These are phyloP conservation scores for Rhynchosporium agropyri DNA, from an alignment of 2,329 filamentous ascomycete genomes.

Conservation along the genomic window DNA sequence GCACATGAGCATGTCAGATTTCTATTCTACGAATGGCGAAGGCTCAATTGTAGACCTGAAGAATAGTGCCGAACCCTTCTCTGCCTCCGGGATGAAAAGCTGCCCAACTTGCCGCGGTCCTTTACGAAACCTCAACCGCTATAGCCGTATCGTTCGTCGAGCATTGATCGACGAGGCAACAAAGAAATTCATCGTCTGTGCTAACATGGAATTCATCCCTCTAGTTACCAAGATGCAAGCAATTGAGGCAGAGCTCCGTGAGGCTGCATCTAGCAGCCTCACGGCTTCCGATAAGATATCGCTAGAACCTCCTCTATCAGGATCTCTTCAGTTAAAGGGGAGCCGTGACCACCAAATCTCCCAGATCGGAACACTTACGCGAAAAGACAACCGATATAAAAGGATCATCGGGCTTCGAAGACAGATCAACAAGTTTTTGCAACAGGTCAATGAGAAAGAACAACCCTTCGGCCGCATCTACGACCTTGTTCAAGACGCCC, in stretches of 20 bases:
- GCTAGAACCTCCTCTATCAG: constrained; percentile 23
- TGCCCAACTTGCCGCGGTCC: constrained; percentile 65
- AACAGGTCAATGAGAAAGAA: constrained; percentile 43
- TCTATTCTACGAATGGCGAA: constrained; percentile 50
- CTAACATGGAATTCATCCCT: constrained; percentile 43
- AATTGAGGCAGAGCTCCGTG: constrained; percentile 32
- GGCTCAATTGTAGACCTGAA: constrained; percentile 44
- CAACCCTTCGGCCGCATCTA: constrained; percentile 46
- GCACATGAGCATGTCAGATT: constrained; percentile 55
- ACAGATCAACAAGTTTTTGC: constrained; percentile 41
- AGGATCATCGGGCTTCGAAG: constrained; percentile 39
- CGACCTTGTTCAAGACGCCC: constrained; percentile 43
- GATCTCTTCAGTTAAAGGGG: constrained; percentile 29
- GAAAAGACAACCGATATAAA: constrained; percentile 34
- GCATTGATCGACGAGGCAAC: constrained; percentile 64
- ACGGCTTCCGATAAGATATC: constrained; percentile 25
- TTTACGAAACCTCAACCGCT: constrained; percentile 59
- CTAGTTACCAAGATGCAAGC: constrained; percentile 34
- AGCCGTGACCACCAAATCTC: constrained; percentile 37
- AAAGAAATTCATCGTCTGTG: constrained; percentile 64
- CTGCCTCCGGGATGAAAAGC: constrained; percentile 50
- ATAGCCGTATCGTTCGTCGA: constrained; percentile 62
- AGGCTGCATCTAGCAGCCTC: constrained; percentile 17
- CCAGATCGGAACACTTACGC: constrained; percentile 30
- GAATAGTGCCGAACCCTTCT: constrained; percentile 51